Base-by-base conservation (phyloP, 306 rosid species). In the Vigna radiata region DNA sequence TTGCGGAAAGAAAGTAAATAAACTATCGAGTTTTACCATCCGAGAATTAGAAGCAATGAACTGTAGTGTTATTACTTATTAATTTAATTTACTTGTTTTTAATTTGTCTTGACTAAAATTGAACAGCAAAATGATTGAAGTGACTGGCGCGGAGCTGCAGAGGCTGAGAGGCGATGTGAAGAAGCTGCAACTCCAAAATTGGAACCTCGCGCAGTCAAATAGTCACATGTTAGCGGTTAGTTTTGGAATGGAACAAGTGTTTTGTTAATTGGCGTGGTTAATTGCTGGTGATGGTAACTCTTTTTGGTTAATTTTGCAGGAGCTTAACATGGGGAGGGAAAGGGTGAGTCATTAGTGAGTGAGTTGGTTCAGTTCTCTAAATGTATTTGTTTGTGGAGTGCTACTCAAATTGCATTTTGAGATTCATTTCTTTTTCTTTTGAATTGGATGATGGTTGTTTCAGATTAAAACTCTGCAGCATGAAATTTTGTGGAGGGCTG, bases 141-240 rank as follows among this genome's bases (percentile, higher is more conserved):
- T 72, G 64, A 85, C 70, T 73, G 97, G 89, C 75, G 90, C 85
- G 17, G 96, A 90, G 88, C 41, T 91, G 81, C 86, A 86, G 77
- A 90, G 87, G 50, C 70, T 88, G 75, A 79, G 92, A 48, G 85
- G 61, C 59, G 86, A 80, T 71, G 55, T 90, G 72, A 92, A 89
- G 89, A 91, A 94, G 65, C 79, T 94, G 83, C 94, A 91, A 82
- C 79, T 85, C 23, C 98, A 91, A 73, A 94, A 94, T 48, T 82
- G 89, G 97, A 88, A 87, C 72, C 94, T 94, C 75, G 93, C 96
- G 79, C 97, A 92, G 85, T 87, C 94, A 3, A 94, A 94, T 79
- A 86, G 83, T 77, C 87, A 81, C 60, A 90, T 91, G 88, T 82
- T 85, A 75, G 97, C 91, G 73, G 98, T 94, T 5, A 31, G 69